Percentiles rank a stretch among this genome's conserved stretches.
These are phyloP conservation scores for Mycotypha africana DNA, from an alignment of 371 early-diverging fungal genomes.

Conservation along the genomic window DNA sequence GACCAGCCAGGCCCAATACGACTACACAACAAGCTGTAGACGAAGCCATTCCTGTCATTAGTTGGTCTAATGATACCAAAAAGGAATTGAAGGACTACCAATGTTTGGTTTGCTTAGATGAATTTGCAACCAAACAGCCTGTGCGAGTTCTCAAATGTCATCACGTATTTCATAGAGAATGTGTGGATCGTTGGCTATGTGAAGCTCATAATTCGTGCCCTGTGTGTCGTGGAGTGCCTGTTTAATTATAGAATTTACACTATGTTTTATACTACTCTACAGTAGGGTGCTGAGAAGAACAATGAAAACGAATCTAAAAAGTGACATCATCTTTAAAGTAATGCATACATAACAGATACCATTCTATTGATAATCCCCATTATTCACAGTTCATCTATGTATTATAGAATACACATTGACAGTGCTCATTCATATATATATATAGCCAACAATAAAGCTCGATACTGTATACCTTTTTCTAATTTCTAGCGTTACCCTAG, in stretches of 20 bases:
- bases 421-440: too few relatives aligned
- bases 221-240: conserved; percentile 40
- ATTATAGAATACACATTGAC: too few relatives aligned
- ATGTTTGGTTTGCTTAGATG: conserved; percentile 64
- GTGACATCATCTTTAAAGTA: conserved; percentile 1
- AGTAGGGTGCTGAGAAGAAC: too few relatives aligned
- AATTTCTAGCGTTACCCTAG: too few relatives aligned
- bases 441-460: too few relatives aligned
- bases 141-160: conserved; percentile 67
- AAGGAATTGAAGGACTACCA: conserved; percentile 18
- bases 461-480: too few relatives aligned
- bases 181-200: conserved; percentile 79
- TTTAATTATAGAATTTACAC: conserved; percentile 11
- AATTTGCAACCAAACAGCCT: conserved; percentile 59
- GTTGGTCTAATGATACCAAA: conserved; percentile 31
- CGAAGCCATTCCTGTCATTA: conserved; percentile 25
- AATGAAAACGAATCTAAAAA: too few relatives aligned
- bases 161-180: conserved; percentile 83
- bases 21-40: conserved; percentile 45
- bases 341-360: too few relatives aligned
- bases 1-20: conserved; percentile 57
- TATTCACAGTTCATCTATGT: background rate
- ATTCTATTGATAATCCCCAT: too few relatives aligned
- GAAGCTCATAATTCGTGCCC: conserved; percentile 45
- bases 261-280: too few relatives aligned